phyloP scores from a whole-genome alignment of 73 alveolate genomes.

The Paramecium sonneborni region DNA sequence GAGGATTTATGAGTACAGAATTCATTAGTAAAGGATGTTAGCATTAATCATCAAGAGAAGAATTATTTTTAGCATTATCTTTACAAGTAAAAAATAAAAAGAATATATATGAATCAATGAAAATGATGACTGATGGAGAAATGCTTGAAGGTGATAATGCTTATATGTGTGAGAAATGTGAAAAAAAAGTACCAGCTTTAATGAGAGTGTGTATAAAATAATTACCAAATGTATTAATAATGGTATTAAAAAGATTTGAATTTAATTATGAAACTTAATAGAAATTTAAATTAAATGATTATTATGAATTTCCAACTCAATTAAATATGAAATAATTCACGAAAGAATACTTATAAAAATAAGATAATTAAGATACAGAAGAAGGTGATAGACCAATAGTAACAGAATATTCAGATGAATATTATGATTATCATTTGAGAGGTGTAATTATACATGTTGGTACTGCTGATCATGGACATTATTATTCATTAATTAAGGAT shows the following conservation, averaged over 20 bases:
- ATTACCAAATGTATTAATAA: conserved; percentile 91
- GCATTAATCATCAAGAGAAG: conserved; percentile 86
- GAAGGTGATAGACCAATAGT: conserved; percentile 17
- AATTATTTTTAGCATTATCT: conserved; percentile 88
- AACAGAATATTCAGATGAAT: conserved; percentile 77
- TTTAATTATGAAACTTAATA: conserved; percentile 83
- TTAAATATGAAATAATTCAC: conserved; percentile 91
- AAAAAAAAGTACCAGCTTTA: conserved; percentile 92
- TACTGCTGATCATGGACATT: conserved; percentile 96
- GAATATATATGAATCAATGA: conserved; percentile 85
- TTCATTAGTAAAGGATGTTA: conserved; percentile 86
- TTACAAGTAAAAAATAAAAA: conserved; percentile 92
- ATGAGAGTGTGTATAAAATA: conserved; percentile 89
- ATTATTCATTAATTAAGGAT: conserved; percentile 82
- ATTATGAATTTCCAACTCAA: conserved; percentile 93
- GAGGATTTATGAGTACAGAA: conserved; percentile 92
- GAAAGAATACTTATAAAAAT: conserved; percentile 77
- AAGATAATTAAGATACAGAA: conserved; percentile 65
- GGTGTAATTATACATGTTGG: conserved; percentile 97
- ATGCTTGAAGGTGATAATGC: conserved; percentile 97
- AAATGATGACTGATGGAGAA: conserved; percentile 92
- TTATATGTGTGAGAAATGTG: conserved; percentile 94
- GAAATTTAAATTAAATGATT: conserved; percentile 94
- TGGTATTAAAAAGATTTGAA: conserved; percentile 89
- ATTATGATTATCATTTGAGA: conserved; percentile 80